Base-by-base conservation (phyloP, 495 filamentous ascomycete genomes). In the Penicillium psychrofluorescens region DNA sequence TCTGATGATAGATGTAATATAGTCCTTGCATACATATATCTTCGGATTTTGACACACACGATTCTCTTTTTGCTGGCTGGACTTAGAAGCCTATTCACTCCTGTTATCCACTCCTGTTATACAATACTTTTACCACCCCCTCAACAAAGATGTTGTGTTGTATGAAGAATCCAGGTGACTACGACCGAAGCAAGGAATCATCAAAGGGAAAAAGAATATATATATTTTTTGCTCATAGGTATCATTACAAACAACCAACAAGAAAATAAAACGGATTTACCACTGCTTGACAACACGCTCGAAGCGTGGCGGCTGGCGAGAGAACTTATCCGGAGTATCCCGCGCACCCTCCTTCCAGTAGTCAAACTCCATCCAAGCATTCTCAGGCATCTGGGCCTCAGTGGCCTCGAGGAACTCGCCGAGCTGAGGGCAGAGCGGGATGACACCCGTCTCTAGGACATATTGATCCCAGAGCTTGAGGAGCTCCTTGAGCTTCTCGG, bases 341-440 rank as follows among this genome's bases (percentile, higher is more conserved):
- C 63, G 66, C 7, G 79, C 79, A 6, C 79, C 79, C 22, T 74
- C 67, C 46, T 81, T 79, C 78, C 79, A 83, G 38, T 83, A 83
- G 61, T 81, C 77, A 59, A 77, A 83, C 67, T 82, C 78, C 67
- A 83, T 83, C 79, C 79, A 83, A 6, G 70, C 76, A 61, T 80
- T 77, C 55, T 83, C 79, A 1, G 70, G 70, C 79, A 83, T 83
- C 68, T 83, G 79, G 36, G 73, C 76, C 63, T 83, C 79, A 44
- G 72, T 80, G 2, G 77, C 77, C 40, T 74, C 75, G 14, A 82
- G 15, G 37, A 72, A 72, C 2, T 61, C 58, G 1, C 67, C 67
- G 5, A 72, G 50, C 44, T 69, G 65, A 9, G 66, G 67, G 29
- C 62, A 61, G 29, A 72, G 45, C 22, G 68, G 66, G 14, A 80